Percentiles rank a stretch among this genome's conserved stretches.
Evolutionary conservation across 192 early-diverging fungal species (phyloP).

Genomic region (Linnemannia hyalina): DNA sequence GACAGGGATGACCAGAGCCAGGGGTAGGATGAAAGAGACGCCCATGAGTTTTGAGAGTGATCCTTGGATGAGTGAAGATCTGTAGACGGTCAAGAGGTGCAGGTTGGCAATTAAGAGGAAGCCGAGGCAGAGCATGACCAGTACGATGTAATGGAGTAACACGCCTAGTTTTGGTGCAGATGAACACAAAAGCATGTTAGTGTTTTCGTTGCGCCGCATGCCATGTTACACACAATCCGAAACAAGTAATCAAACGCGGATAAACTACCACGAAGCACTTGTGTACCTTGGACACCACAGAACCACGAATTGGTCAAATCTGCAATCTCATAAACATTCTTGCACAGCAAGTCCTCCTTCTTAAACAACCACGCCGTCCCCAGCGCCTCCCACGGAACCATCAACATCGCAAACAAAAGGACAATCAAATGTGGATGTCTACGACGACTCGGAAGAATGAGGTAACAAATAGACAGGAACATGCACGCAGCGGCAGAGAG

Average conservation of each 20-base stretch:
- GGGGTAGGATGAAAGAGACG: conserved; percentile 38
- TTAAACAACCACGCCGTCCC: conserved; percentile 29
- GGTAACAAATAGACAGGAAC: conserved; percentile 14
- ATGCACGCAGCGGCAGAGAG: conserved; percentile 9
- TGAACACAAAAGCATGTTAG: not conserved
- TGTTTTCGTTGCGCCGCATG: not conserved
- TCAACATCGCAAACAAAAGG: conserved; percentile 1
- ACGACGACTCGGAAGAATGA: conserved; percentile 31
- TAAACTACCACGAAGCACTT: not conserved
- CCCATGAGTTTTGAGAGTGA: conserved; percentile 24
- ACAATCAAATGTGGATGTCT: conserved; percentile 46
- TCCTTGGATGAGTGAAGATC: conserved; percentile 10
- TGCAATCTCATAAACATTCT: conserved; percentile 31
- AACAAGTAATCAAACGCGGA: not conserved
- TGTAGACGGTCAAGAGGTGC: conserved; percentile 35
- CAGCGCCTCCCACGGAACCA: conserved; percentile 36
- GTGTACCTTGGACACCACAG: conserved; percentile 49
- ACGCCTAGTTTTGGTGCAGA: conserved; percentile 3
- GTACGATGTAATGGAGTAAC: conserved; percentile 21
- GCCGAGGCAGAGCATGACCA: conserved; percentile 34
- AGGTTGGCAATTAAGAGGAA: conserved; percentile 40
- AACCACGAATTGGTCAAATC: conserved; percentile 45
- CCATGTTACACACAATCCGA: not conserved
- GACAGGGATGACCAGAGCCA: conserved; percentile 31
- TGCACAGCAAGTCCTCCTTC: conserved; percentile 33